Base-by-base conservation (phyloP, 331 rosid genomes). In the Malus hybrid region DNA sequence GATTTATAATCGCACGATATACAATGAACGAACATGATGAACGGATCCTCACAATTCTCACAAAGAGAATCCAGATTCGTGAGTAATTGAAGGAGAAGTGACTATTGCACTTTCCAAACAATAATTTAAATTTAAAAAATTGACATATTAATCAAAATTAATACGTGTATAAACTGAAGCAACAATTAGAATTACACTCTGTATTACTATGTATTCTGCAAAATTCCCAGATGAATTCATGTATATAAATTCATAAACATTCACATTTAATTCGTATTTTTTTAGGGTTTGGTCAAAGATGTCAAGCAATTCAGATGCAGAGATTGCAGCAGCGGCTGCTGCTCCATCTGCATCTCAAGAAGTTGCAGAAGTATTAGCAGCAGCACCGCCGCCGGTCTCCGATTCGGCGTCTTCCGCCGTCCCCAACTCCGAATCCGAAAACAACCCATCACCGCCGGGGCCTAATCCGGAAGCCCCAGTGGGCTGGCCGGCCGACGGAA, bases 401-500 rank as follows among this genome's bases (percentile, higher is more conserved):
- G 54, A 66, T 66, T 66, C 54, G 24, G 20, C 70, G 16, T n/a
- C 52, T n/a, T 66, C 70, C 48, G 3, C 12, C 18, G 7, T 36
- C 44, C 3, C 54, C 54, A 67, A 67, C 71, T 67, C 69, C 16
- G 48, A 65, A 39, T 27, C 64, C 5, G 65, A 54, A 71, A 62
- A 71, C 18, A 54, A 54, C 50, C 24, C 74, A 46, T 52, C 77
- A 5, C 32, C 61, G 5, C 82, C 83, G 18, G 79, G 87, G 34
- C 74, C 80, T 11, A 83, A 77, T 12, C 74, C 84, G 3, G 69
- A 71, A 15, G 1, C 84, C 1, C 97, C 96, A 14, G 57, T 90
- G 39, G 71, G 79, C 5, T 93, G 97, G 97, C 94, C 97, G 3
- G 55, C 79, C 34, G 86, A 88, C 7, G 90, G 89, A 9, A 70